Evolutionary conservation across 805 yeast genomes (phyloP).

Genomic region (Alloascoidea africana): DNA sequence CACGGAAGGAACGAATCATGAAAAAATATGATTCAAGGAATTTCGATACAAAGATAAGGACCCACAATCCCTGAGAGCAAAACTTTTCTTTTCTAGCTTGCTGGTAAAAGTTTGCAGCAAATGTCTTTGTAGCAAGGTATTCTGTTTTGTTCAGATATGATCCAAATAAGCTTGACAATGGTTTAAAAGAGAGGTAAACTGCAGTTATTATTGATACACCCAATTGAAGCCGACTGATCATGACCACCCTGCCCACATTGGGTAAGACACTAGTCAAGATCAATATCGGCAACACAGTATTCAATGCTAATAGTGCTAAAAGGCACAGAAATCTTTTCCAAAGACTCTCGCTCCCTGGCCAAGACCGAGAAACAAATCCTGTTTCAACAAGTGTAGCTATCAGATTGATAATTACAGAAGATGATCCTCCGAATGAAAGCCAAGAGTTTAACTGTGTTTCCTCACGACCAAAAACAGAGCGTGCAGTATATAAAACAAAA

Average conservation of each 20-base stretch:
- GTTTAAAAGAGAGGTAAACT: conserved; percentile 42
- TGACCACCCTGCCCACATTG: no score
- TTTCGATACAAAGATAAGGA: conserved; percentile 50
- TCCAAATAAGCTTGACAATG: conserved; percentile 40
- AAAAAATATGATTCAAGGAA: conserved; percentile 69
- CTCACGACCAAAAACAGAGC: no score
- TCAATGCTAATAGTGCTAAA: conserved; percentile 25
- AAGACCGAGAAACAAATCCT: conserved; percentile 51
- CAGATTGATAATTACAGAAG: conserved; percentile 42
- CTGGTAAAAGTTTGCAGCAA: no score
- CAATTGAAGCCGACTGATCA: conserved; percentile 38
- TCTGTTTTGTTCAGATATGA: no score
- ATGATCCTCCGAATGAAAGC: no score
- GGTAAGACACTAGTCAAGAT: no score
- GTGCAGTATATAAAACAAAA: no score
- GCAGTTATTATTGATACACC: conserved; percentile 37
- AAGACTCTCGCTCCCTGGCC: conserved; percentile 59
- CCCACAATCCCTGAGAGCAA: conserved; percentile 61
- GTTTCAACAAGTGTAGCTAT: conserved; percentile 42
- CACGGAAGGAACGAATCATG: conserved; percentile 54
- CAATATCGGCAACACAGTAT: conserved; percentile 35
- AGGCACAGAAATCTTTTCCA: conserved; percentile 29
- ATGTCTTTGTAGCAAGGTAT: conserved; percentile 35
- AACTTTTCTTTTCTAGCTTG: no score
- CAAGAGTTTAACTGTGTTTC: no score